Percentiles rank a stretch among this genome's conserved stretches.
Conservation (phyloP, 2,329 filamentous ascomycete species). For the Dothiorella sarmentorum region DNA sequence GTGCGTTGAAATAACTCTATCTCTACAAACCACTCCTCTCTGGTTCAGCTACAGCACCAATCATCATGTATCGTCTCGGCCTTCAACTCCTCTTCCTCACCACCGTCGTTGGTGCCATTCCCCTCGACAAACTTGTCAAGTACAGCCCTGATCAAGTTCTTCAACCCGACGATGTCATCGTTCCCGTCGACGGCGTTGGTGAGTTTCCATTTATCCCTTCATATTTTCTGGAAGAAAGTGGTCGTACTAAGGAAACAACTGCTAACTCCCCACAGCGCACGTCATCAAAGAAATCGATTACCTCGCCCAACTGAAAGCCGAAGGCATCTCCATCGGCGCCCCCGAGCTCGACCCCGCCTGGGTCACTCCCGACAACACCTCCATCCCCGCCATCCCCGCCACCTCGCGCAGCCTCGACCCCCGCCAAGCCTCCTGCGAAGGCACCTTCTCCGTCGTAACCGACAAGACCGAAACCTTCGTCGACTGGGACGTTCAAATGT, state of each 20-base stretch:
- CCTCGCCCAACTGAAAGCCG: constrained; percentile 11
- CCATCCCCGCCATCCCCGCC: neutral
- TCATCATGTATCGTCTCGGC: neutral
- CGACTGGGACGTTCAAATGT: constrained; percentile 42
- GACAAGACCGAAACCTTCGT: constrained; percentile 31
- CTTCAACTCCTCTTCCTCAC: neutral
- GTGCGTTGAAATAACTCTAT: too few relatives aligned
- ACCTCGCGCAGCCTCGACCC: neutral
- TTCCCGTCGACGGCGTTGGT: neutral
- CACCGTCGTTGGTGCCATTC: neutral
- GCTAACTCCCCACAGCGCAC: neutral
- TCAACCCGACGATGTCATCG: neutral
- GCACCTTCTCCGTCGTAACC: constrained; percentile 23
- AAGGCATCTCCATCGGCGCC: neutral
- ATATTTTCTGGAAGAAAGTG: too few relatives aligned
- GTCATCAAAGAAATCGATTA: neutral
- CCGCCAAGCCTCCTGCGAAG: constrained; percentile 10
- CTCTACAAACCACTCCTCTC: neutral
- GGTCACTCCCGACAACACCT: neutral
- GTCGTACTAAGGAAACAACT: too few relatives aligned
- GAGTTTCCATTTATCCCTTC: neutral
- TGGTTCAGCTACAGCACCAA: neutral
- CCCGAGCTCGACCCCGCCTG: neutral
- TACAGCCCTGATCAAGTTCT: neutral
- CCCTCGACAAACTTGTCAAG: neutral